Base-by-base conservation (phyloP, 345 rosid species). In the Eucalyptus marginata region DNA sequence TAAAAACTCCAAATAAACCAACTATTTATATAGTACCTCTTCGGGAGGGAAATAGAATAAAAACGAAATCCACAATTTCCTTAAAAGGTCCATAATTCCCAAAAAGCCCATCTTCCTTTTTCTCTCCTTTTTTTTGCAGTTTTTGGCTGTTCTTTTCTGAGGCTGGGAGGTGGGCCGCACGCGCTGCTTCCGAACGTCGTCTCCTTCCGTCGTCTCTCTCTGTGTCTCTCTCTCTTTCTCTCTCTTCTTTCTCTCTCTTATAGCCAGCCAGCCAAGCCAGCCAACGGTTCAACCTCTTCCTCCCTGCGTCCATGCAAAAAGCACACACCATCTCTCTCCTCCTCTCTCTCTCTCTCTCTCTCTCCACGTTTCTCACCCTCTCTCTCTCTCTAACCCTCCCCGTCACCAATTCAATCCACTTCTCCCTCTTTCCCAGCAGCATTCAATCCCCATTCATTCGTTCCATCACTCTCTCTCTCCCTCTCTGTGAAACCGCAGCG, bases 221-320 rank as follows among this genome's bases (percentile, higher is more conserved):
- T n/a, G n/a, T n/a, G n/a, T 54, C 58, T 54, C 58, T 54, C 24
- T 52, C 25, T 58, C 15, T 27, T 11, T 59, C 66, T 27, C 66
- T 59, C 29, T 27, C 66, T 62, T 9, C 27, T 62, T 71, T 40
- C 33, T 24, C 52, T 87, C 36, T 46, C 54, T 51, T 49, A 25
- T 52, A 14, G 49, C 86, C 68, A 56, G 62, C 86, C 80, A 81
- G 88, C 79, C 43, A 87, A 52, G 10, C 58, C 58, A 88, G 88
- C 80, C 43, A 87, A 91, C 90, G 87, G 92, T 86, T 90, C 87
- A 86, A 13, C 68, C 68, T 29, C 92, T 86, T 54, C 89, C 49
- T 22, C 54, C 24, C 89, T 62, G 86, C 91, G 90, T 88, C 94
- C 94, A 93, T 93, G 94, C 96, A 92, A 91, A 94, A 89, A 62